Evolutionary conservation across 2,329 filamentous ascomycete species (phyloP).

Genomic region (Exophiala spinifera): DNA sequence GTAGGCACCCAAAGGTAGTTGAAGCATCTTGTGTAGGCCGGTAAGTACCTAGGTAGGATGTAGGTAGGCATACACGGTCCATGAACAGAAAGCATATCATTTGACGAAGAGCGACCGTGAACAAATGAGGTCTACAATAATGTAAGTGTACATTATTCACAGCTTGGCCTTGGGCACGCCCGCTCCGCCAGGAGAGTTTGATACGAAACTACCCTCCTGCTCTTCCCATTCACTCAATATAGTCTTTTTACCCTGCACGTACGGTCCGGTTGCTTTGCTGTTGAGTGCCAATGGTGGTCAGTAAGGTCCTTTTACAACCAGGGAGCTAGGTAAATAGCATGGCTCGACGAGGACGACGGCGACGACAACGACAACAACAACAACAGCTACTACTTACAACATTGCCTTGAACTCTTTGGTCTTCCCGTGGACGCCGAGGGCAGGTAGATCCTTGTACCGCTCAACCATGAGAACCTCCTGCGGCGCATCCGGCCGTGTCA

Average conservation of each 20-base stretch:
- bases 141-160: background rate
- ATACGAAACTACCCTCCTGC: constrained; percentile 23
- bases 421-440: constrained; percentile 23
- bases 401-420: constrained; percentile 26
- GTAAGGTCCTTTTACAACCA: background rate
- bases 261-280: constrained; percentile 20
- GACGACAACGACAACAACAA: no score
- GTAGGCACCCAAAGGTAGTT: no score
- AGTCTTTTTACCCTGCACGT: constrained; percentile 23
- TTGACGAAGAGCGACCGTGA: no score
- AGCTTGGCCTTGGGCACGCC: constrained; percentile 13
- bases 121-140: no score
- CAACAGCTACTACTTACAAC: no score
- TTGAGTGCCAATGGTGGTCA: background rate
- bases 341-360: no score
- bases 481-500: constrained; percentile 17
- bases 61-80: no score
- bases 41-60: no score
- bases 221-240: constrained; percentile 24
- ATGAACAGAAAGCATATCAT: no score
- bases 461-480: constrained; percentile 26
- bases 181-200: constrained; percentile 18
- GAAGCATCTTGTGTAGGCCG: no score
- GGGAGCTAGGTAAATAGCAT: background rate
- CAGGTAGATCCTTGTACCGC: constrained; percentile 22